Evolutionary conservation across 2,329 filamentous ascomycete genomes (phyloP), one percentile per base, ranked within the genome.

Genomic region (Diaporthe caulivora): DNA sequence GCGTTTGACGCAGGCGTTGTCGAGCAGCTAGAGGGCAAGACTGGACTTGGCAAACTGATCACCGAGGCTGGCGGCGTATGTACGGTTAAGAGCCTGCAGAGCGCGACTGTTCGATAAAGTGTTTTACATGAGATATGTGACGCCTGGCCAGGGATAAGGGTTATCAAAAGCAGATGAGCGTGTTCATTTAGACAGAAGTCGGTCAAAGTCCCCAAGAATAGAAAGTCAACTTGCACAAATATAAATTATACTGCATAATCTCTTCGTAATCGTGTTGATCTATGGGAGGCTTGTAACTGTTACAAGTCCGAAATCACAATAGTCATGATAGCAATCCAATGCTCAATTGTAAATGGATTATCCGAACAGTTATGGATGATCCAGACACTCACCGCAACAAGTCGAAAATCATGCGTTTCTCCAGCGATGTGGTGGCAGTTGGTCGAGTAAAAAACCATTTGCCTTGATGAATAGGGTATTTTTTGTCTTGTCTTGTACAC

Each of bases 1-100:
- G 95, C 89, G 0, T 99, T 98, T 81, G 94, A 98, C 80, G 94
- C 93, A 3, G 88, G 85, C 57, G 91, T 87, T 58, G 94, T 98
- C 47, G 92, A 94, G 84, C 91, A 93, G 83, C 86, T 96, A 74
- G 79, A 79, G 76, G 92, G 92, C 80, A 93, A 93, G 82, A 90
- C 92, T 75, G 93, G 89, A 29, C 77, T 90, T 57, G 89, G 89
- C 75, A 91, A 90, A 84, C 86, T 98, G 77, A 91, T 94, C 76
- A 96, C 95, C 3, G 91, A 92, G 82, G 90, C 87, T 74, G 94
- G 94, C 65, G 94, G 94, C 57, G 84, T 93, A 60, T 98, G 97
- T 86, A 96, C 90, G 57, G 95, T 98, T 75, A 91, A 92, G 84
- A 94, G 88, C 74, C 87, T 99, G 80, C 92, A 92, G 85, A 92